A percentile compares a stretch with the other conserved stretches of the same genome.
These are phyloP conservation scores for Pythium myriotylum DNA, from an alignment of 352 stramenopile genomes.

Conservation along the genomic window DNA sequence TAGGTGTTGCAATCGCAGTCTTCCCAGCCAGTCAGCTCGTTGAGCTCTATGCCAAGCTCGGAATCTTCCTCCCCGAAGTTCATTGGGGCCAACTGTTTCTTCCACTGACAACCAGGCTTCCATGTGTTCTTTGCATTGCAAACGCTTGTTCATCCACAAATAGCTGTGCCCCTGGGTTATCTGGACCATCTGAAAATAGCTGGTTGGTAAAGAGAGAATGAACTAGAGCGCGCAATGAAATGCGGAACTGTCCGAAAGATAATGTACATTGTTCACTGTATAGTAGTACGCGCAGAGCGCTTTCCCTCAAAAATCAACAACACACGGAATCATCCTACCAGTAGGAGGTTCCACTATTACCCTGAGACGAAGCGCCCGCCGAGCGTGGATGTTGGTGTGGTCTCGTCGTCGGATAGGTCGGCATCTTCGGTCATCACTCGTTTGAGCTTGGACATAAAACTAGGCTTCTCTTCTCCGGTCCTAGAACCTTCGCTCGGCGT, in stretches of 20 bases:
- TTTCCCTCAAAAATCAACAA: too few species aligned
- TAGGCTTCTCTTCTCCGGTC: conserved; percentile 10
- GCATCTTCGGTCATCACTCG: conserved; percentile 22
- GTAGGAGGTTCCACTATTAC: too few species aligned
- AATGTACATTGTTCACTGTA: too few species aligned
- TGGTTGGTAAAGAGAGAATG: too few species aligned
- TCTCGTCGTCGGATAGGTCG: conserved; percentile 15
- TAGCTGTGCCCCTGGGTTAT: too few species aligned
- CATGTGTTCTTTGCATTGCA: too few species aligned
- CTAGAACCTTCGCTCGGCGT: conserved; percentile 12
- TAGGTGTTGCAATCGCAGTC: conserved; percentile 8
- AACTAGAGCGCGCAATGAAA: too few species aligned
- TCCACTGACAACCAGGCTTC: not conserved
- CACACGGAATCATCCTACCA: too few species aligned
- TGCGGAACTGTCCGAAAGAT: too few species aligned
- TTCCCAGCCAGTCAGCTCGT: conserved; percentile 13
- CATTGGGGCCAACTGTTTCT: not conserved
- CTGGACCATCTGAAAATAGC: too few species aligned
- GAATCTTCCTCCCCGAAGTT: not conserved
- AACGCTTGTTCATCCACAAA: too few species aligned
- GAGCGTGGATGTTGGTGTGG: conserved; percentile 16
- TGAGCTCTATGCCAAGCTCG: not conserved
- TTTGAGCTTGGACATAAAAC: conserved; percentile 23
- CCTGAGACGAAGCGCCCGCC: conserved; percentile 1
- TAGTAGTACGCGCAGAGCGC: too few species aligned